Evolutionary conservation across 257 asterid species (phyloP).

Genomic region (Rehmannia glutinosa): DNA sequence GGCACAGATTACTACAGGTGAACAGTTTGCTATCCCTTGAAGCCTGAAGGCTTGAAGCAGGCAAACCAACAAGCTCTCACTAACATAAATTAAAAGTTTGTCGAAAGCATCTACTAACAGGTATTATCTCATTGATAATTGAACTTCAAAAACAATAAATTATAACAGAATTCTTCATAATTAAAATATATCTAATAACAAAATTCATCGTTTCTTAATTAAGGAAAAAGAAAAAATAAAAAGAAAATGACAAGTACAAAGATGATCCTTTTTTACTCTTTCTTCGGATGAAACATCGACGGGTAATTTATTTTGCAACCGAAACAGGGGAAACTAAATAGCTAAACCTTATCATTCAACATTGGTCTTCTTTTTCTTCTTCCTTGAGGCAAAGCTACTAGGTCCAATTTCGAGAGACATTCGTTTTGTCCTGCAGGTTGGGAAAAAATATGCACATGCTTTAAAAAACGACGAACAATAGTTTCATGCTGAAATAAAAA

Average conservation of each 20-base stretch:
- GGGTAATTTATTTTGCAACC: neutral
- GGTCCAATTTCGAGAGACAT: constrained; percentile 74
- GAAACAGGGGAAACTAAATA: neutral
- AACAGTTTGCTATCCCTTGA: too few relatives aligned
- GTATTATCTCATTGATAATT: neutral
- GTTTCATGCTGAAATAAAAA: neutral
- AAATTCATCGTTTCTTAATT: neutral
- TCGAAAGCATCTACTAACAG: neutral
- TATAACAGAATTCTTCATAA: neutral
- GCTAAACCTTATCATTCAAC: constrained; percentile 18
- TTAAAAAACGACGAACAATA: too few relatives aligned
- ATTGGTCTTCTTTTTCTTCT: constrained; percentile 75
- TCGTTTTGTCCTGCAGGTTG: constrained; percentile 66
- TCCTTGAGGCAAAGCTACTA: constrained; percentile 68
- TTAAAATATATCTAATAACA: neutral
- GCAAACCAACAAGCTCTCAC: neutral
- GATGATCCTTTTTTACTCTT: neutral
- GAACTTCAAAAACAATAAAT: neutral
- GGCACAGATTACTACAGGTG: too few relatives aligned
- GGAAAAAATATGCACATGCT: neutral
- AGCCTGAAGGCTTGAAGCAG: too few relatives aligned
- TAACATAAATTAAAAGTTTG: neutral
- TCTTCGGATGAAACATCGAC: too few relatives aligned
- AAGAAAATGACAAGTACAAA: neutral
- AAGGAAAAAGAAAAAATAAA: neutral